phyloP scores from a whole-genome alignment of 2,329 filamentous ascomycete species.

The Sporothrix humicola region DNA sequence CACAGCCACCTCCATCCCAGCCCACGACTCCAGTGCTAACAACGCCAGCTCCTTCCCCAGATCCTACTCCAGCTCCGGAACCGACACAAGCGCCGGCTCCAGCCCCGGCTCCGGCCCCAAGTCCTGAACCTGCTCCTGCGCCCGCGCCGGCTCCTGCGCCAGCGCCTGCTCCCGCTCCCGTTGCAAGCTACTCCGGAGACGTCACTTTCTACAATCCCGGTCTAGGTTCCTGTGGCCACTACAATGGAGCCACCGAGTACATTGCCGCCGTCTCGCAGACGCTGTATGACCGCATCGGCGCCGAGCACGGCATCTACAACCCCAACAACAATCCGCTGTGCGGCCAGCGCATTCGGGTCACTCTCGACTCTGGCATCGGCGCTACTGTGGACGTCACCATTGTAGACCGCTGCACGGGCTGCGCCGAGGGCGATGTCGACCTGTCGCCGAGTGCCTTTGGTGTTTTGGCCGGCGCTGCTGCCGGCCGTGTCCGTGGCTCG shows the following conservation, averaged over 20 bases:
- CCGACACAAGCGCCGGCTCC: slow-evolving; percentile 1
- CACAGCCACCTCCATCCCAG: neutral
- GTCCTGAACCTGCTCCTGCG: neutral
- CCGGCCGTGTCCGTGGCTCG: slow-evolving; percentile 48
- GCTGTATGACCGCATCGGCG: slow-evolving; percentile 31
- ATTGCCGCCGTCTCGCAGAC: slow-evolving; percentile 32
- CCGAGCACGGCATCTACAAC: slow-evolving; percentile 29
- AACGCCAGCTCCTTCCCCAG: neutral
- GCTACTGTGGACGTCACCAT: slow-evolving; percentile 61
- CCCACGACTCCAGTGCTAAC: neutral
- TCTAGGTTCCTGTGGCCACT: slow-evolving; percentile 16
- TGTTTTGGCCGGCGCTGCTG: slow-evolving; percentile 51
- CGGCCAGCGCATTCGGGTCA: slow-evolving; percentile 68
- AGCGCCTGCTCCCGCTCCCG: neutral
- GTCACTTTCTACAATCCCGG: slow-evolving; percentile 28
- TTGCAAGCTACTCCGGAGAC: slow-evolving; percentile 22
- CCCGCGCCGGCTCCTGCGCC: neutral
- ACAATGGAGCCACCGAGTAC: slow-evolving; percentile 18
- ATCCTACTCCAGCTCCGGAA: slow-evolving; percentile 19
- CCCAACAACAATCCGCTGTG: slow-evolving; percentile 45
- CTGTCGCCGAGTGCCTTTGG: slow-evolving; percentile 55
- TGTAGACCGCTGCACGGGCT: slow-evolving; percentile 68
- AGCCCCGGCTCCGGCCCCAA: neutral
- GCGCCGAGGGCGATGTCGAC: slow-evolving; percentile 55
- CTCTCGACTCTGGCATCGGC: slow-evolving; percentile 41